Evolutionary conservation across 306 rosid species (phyloP), one percentile per base, ranked within the genome.

Genomic region (Vigna mungo): DNA sequence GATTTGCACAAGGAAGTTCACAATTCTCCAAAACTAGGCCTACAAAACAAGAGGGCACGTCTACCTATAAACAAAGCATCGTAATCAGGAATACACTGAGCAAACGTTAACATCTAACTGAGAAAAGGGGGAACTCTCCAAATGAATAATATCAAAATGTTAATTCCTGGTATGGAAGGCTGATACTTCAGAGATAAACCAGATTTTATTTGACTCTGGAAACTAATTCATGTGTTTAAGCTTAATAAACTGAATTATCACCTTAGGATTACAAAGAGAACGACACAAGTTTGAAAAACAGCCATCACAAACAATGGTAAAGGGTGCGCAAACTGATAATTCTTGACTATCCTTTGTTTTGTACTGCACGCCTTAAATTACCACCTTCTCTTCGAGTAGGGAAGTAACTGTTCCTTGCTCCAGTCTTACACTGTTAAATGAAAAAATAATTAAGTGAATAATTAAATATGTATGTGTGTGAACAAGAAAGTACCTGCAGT

Each of bases 271-370:
- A 72, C 96, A 94, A 54, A 94, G 98, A 71, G 97, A 81, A 65
- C 96, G 96, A 6, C 98, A 92, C 90, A 94, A 73, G 88, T 92
- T 94, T 80, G 97, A 94, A 89, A 94, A 94, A 78, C 98, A 94
- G 16, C 98, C 98, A 75, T 94, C 97, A 80, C 98, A 94, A 75
- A 94, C 97, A 85, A 94, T 82, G 30, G 96, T 92, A 53, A 94
- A 87, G 47, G 97, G 98, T 5, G 97, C 97, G 83, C 83, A 85
- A 46, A 94, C 89, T 32, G 85, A 80, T 80, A 85, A 69, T 74
- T 89, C 97, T 64, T 90, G 75, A 47, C 92, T 94, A 64, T 86
- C 86, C 81, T 87, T 92, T 2, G 73, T 84, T 90, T 92, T 94
- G 87, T 90, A 94, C 53, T 85, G 86, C 74, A 92, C 98, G 16